A percentile compares a stretch with the other conserved stretches of the same genome.
phyloP scores from a whole-genome alignment of 805 yeast species.

The Wickerhamomyces ciferrii region DNA sequence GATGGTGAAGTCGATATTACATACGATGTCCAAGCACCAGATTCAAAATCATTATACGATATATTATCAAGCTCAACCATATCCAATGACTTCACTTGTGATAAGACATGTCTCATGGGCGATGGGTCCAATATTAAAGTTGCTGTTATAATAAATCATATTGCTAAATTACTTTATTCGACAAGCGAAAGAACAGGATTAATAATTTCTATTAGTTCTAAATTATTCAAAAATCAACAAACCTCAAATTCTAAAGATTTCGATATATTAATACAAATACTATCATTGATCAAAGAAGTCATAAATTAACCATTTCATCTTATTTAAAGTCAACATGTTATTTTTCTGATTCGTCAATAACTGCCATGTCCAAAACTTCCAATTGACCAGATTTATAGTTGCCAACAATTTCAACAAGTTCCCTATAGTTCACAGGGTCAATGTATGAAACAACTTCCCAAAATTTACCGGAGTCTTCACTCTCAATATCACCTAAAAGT shows the following conservation, averaged over 20 bases:
- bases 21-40: conserved; percentile 18
- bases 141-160: conserved; percentile 15
- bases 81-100: conserved; percentile 40
- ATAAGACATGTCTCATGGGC: conserved; percentile 19
- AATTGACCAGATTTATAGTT: conserved; percentile 55
- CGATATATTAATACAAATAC: conserved; percentile 10
- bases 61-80: background rate
- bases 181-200: conserved; percentile 12
- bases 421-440: conserved; percentile 81
- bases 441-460: conserved; percentile 65
- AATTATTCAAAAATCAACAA: conserved; percentile 8
- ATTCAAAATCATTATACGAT: conserved; percentile 9
- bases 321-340: conserved; percentile 2
- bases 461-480: conserved; percentile 35
- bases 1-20: conserved; percentile 34
- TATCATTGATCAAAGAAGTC: conserved; percentile 9
- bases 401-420: conserved; percentile 53
- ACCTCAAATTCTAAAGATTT: conserved; percentile 5
- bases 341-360: conserved; percentile 53
- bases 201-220: conserved; percentile 21
- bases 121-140: conserved; percentile 11
- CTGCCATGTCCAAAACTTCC: conserved; percentile 88
- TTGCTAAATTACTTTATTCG: conserved; percentile 16
- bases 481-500: conserved; percentile 37
- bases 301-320: background rate